These are phyloP conservation scores for Alternaria atra DNA, from an alignment of 2,329 filamentous ascomycete species.

Conservation along the genomic window DNA sequence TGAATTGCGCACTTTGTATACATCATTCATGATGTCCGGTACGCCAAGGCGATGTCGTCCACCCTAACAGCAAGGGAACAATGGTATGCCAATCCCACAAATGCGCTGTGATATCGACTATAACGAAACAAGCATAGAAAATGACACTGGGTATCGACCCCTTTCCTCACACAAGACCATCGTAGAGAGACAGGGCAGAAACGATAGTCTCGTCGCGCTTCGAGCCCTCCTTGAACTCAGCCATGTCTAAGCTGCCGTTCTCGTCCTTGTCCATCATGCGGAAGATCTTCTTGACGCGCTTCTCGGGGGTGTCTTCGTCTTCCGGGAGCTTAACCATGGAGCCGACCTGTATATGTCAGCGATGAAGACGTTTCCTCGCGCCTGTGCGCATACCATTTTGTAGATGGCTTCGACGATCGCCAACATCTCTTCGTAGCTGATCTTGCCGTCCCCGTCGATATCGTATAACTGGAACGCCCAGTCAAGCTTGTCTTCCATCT, in stretches of 20 bases:
- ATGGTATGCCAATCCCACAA: constrained; percentile 42
- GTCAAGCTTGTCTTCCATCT: constrained; percentile 99
- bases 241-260: constrained; percentile 95
- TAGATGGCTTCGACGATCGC: constrained; percentile 99
- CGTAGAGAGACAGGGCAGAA: constrained; percentile 93
- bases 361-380: background rate
- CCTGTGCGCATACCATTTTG: constrained; percentile 80
- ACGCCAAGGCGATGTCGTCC: constrained; percentile 44
- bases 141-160: constrained; percentile 34
- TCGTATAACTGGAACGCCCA: constrained; percentile 99
- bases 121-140: constrained; percentile 41
- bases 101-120: constrained; percentile 53
- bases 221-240: constrained; percentile 98
- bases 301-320: constrained; percentile 98
- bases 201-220: constrained; percentile 99
- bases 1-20: constrained; percentile 40
- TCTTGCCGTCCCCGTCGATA: constrained; percentile 98
- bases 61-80: constrained; percentile 42
- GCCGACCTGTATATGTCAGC: constrained; percentile 72
- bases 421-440: constrained; percentile 99
- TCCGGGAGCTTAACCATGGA: constrained; percentile 99
- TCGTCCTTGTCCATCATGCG: constrained; percentile 99
- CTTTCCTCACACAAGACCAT: constrained; percentile 79
- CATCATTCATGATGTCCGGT: constrained; percentile 44
- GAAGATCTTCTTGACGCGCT: constrained; percentile 98